Percentiles rank a stretch among this genome's conserved stretches.
These are phyloP conservation scores for Entomortierella chlamydospora DNA, from an alignment of 192 early-diverging fungal genomes.

Conservation along the genomic window DNA sequence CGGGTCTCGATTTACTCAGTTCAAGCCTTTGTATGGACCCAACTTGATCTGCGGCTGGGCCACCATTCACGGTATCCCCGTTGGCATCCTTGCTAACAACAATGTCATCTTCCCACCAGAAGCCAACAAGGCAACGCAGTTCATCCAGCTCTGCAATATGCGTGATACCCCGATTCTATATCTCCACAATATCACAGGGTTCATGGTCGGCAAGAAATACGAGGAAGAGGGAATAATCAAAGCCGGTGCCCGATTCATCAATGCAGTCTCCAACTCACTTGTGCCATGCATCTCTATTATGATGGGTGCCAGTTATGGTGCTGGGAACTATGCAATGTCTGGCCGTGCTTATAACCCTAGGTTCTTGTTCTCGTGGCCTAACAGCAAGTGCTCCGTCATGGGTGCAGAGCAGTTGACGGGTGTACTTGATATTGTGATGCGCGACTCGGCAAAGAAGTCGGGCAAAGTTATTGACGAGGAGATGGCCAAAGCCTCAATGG, in stretches of 20 bases:
- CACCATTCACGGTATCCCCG: constrained; percentile 70
- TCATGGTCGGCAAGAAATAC: constrained; percentile 74
- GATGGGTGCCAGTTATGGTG: constrained; percentile 75
- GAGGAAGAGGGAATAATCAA: constrained; percentile 79
- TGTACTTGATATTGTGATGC: constrained; percentile 72
- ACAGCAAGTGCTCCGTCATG: constrained; percentile 75
- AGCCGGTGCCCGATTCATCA: constrained; percentile 73
- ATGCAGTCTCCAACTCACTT: constrained; percentile 70
- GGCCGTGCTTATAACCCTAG: constrained; percentile 72
- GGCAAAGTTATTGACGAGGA: constrained; percentile 67
- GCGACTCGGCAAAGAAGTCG: constrained; percentile 64
- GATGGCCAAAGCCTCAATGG: constrained; percentile 53
- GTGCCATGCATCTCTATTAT: constrained; percentile 71
- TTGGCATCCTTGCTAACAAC: constrained; percentile 76
- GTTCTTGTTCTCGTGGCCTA: constrained; percentile 77
- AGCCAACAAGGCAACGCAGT: constrained; percentile 76
- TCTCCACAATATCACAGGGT: constrained; percentile 76
- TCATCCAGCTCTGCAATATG: constrained; percentile 73
- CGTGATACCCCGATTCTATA: constrained; percentile 68
- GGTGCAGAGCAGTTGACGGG: constrained; percentile 75
- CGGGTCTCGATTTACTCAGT: constrained; percentile 69
- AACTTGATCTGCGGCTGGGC: constrained; percentile 76
- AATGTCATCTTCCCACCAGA: constrained; percentile 70
- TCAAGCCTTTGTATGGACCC: constrained; percentile 73
- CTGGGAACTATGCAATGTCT: constrained; percentile 77